Percentiles rank a stretch among this genome's conserved stretches.
Conservation (phyloP, 352 stramenopile species). For the Pythium pyrilobum region DNA sequence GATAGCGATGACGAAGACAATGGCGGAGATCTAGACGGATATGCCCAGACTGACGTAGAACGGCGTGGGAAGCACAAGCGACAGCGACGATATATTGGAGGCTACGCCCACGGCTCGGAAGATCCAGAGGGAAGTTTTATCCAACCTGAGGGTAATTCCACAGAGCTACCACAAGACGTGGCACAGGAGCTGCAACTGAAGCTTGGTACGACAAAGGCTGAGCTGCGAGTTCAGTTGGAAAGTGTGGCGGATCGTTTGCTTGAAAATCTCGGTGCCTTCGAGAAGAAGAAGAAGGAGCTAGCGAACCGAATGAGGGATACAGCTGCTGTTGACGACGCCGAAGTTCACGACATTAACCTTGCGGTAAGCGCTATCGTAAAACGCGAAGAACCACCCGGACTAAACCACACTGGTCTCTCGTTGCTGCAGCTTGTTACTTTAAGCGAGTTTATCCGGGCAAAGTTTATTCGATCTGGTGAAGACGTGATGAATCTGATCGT, state of each 20-base stretch:
- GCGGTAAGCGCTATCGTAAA: neutral
- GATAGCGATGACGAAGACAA: constrained; percentile 27
- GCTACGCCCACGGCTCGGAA: constrained; percentile 52
- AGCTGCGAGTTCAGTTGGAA: constrained; percentile 30
- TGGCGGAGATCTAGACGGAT: constrained; percentile 3
- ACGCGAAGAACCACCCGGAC: too few species aligned
- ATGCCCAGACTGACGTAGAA: neutral
- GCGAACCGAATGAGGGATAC: constrained; percentile 22
- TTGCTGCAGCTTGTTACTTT: neutral
- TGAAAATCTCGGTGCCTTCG: constrained; percentile 38
- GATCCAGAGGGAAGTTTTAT: constrained; percentile 72
- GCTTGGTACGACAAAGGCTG: constrained; percentile 33
- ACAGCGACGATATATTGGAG: constrained; percentile 52
- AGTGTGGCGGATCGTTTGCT: constrained; percentile 28
- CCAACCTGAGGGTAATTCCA: constrained; percentile 75
- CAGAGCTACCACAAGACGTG: constrained; percentile 73
- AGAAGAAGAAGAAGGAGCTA: constrained; percentile 20
- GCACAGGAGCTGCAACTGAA: constrained; percentile 49
- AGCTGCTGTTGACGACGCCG: constrained; percentile 13
- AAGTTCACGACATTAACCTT: constrained; percentile 24
- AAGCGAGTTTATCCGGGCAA: constrained; percentile 39
- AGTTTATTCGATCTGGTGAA: constrained; percentile 55
- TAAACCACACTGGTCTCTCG: too few species aligned
- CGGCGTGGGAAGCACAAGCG: neutral
- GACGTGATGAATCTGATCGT: constrained; percentile 72